Base-by-base conservation (phyloP, 2,329 filamentous ascomycete species). In the Clathrospora elynae region DNA sequence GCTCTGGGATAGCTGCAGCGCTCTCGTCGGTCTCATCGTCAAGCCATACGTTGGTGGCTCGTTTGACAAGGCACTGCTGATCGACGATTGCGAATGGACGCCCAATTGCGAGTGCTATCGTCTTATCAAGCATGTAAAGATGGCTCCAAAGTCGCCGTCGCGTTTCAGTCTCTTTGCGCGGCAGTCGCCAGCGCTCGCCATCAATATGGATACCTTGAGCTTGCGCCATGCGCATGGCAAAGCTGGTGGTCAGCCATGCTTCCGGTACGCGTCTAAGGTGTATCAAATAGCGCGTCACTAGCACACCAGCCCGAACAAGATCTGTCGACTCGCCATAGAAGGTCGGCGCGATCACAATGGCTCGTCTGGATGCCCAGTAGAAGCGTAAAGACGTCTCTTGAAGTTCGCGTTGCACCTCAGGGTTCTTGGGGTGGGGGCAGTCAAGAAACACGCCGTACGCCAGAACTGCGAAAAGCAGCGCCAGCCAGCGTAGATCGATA, bases 191-290 rank as follows among this genome's bases (percentile, higher is more conserved):
- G 11, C 66, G 57, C 42, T 70, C 67, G 6, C 72, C 72, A 44
- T 74, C 72, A 14, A 74, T 69, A 38, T 74, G 72, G 59, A 74
- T 73, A 1, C 72, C 71, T 36, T 74, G 71, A 0, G 70, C 71
- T 42, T 73, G 70, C 4, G 72, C 72, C 67, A 74, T 72, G 10
- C 71, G 68, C 52, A 73, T 71, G 1, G 72, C 72, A 29, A 74
- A 73, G 46, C 71, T 70, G 3, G 65, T 66, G 1, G 72, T 74
- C 2, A 74, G 61, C 72, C 72, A 74, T 4, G 64, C 64, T 44
- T 74, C 72, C 0, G 71, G 61, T 1, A 67, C 64, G 29, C 71
- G 62, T 18, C 68, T 56, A n/a, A 67, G 51, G 34, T 72, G 72
- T 14, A 73, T 65, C 11, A 73, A 58, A 48, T 74, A 74, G 0